Percentiles rank a stretch among this genome's conserved stretches.
Conservation (phyloP, 805 yeast genomes). For the Citeromyces matritensis region DNA sequence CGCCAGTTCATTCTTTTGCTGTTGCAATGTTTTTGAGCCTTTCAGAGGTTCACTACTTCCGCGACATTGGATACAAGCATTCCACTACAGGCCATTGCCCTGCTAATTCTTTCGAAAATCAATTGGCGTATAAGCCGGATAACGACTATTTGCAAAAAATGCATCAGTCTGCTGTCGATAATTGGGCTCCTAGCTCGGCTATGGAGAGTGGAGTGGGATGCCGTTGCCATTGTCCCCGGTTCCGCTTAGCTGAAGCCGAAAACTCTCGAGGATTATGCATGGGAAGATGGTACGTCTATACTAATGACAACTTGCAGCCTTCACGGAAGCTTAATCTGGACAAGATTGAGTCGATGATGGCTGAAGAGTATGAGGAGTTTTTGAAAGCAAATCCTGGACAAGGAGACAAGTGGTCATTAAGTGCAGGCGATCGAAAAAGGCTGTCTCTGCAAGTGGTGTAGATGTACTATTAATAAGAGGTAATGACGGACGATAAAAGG, state of each 20-base stretch:
- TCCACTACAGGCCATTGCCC: conserved; percentile 80
- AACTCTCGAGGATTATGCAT: conserved; percentile 37
- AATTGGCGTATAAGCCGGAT: conserved; percentile 25
- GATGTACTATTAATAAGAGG: too few species aligned
- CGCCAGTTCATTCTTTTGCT: conserved; percentile 85
- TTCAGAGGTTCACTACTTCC: conserved; percentile 71
- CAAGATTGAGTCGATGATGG: conserved; percentile 11
- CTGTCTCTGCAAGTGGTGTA: conserved; percentile 2
- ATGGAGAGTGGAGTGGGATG: conserved; percentile 54
- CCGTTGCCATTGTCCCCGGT: conserved; percentile 63
- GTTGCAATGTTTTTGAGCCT: conserved; percentile 59
- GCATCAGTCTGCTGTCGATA: too few species aligned
- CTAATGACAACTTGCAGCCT: conserved; percentile 10
- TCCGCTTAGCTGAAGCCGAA: conserved; percentile 40
- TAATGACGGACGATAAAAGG: too few species aligned
- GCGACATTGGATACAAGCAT: conserved; percentile 87
- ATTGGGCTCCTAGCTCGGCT: conserved; percentile 16
- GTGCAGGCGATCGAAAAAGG: conserved; percentile 7
- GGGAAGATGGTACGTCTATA: conserved; percentile 26
- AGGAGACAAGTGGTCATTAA: conserved; percentile 12
- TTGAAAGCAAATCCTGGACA: conserved; percentile 7
- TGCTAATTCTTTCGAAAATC: conserved; percentile 31
- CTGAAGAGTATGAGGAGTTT: conserved; percentile 9
- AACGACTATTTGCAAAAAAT: conserved; percentile 16
- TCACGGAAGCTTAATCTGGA: conserved; percentile 12